Base-by-base conservation (phyloP, 2,329 filamentous ascomycete genomes). In the Diaporthe ampelina region DNA sequence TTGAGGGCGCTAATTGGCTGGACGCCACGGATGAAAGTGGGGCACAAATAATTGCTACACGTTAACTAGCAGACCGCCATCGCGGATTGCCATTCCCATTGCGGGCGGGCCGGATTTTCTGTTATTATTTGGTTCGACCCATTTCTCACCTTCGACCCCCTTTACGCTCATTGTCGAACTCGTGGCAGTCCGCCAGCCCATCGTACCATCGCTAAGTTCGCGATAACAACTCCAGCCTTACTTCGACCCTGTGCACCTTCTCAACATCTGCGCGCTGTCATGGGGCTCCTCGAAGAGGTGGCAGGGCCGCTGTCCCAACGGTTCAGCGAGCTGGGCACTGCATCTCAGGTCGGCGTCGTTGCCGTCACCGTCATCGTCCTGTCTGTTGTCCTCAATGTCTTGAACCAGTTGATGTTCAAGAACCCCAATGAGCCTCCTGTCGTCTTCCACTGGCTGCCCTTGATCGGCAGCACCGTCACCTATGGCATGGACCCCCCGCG, bases 401-500 rank as follows among this genome's bases (percentile, higher is more conserved):
- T 94, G 78, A 88, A 88, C 77, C 96, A 98, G 85, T 79, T 97
- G 73, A 86, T 98, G 76, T 91, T 95, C 86, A 94, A 91, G 85
- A 96, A 95, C 79, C 90, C 93, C 69, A 94, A 95, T 82, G 93
- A 95, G 82, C 94, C 94, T 40, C 94, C 94, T 1, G 79, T 95
- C 74, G 93, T 96, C 76, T 96, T 95, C 83, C 93, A 95, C 83
- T 94, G 91, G 90, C 88, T 96, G 80, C 94, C 94, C 74, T 85
- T 97, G 78, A 89, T 99, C 80, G 96, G 96, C 77, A 98, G 93
- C 86, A 98, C 97, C 75, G 88, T 98, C 79, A 94, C 91, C 58
- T 99, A 98, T 85, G 96, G 96, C 83, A 98, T 98, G 85, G 95
- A 98, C 81, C 96, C 96, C 21, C 95, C 94, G 81, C 88, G 87